Evolutionary conservation across 2,329 filamentous ascomycete genomes (phyloP), one percentile per base, ranked within the genome.

Genomic region (Thielaviopsis populi): DNA sequence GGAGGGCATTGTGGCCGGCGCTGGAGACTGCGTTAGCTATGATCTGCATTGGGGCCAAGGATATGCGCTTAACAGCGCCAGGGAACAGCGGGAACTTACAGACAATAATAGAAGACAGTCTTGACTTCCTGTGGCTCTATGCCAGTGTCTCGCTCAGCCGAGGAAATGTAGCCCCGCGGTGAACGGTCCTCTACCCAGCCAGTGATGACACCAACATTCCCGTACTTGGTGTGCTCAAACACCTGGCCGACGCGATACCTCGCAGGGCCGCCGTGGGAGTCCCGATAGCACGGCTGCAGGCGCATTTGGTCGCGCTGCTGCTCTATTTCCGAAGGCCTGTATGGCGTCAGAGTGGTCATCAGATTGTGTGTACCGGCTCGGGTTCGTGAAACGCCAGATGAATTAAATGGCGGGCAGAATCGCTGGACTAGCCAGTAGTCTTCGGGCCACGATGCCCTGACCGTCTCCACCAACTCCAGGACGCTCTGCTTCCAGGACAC

Each of bases 171-270:
- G 24, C 53, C 19, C 22, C 11, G 19, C 1, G 41, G 8, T 3
- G 22, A 56, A 13, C 5, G 64, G 65, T 42, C 66, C 63, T 86
- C 73, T 86, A 68, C 85, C 91, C 92, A 99, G n/a, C 91, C 91
- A 15, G 87, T 89, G 65, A 99, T 88, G 30, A 95, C 81, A 19
- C 87, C 91, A 59, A 85, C 77, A 72, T 92, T 96, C 22, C 80
- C 77, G 72, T 94, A 96, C 56, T 91, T 82, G 67, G 79, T 83
- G 74, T 99, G 94, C 59, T 80, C 81, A 71, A 97, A 95, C 6
- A 96, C 80, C 69, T 95, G 87, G 0, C 94, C 94, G 59, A 96
- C 81, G 61, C 79, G 82, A 72, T 83, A 92, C 66, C 27, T 41
- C 24, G 60, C 60, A 3, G 41, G 65, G 37, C 40, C 62, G 41